These are phyloP conservation scores for Lablab purpureus DNA, from an alignment of 306 rosid genomes.

Conservation along the genomic window DNA sequence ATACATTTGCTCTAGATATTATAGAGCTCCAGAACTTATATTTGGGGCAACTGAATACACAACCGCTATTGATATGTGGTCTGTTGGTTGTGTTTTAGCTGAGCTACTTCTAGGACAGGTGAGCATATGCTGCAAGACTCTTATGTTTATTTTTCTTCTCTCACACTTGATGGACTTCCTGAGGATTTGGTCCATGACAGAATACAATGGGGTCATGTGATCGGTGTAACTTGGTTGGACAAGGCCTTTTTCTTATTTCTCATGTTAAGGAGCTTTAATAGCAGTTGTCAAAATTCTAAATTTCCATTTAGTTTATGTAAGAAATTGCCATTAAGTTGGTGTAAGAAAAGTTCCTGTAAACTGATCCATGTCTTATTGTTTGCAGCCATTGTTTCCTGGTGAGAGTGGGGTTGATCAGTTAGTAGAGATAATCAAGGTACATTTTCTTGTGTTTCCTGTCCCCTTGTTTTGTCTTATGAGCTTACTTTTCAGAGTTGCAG, in stretches of 20 bases:
- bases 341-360: background rate
- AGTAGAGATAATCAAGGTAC: conserved; percentile 94
- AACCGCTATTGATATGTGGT: conserved; percentile 97
- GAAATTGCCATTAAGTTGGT: no score
- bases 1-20: conserved; percentile 91
- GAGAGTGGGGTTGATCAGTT: conserved; percentile 98
- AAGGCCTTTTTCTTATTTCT: background rate
- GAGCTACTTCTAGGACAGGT: conserved; percentile 97
- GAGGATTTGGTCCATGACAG: background rate
- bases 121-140: conserved; percentile 7
- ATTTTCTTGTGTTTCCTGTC: background rate
- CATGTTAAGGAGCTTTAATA: no score
- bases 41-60: conserved; percentile 98
- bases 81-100: conserved; percentile 91
- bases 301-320: background rate
- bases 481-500: conserved; percentile 39
- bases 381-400: conserved; percentile 98
- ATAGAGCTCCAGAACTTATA: conserved; percentile 97
- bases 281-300: no score
- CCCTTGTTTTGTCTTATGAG: background rate
- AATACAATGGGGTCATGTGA: background rate
- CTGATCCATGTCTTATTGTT: conserved; percentile 34
- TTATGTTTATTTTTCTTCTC: background rate
- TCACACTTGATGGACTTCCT: background rate
- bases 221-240: background rate